Evolutionary conservation across 2,329 filamentous ascomycete species (phyloP).

Genomic region (Colletotrichum orbiculare): DNA sequence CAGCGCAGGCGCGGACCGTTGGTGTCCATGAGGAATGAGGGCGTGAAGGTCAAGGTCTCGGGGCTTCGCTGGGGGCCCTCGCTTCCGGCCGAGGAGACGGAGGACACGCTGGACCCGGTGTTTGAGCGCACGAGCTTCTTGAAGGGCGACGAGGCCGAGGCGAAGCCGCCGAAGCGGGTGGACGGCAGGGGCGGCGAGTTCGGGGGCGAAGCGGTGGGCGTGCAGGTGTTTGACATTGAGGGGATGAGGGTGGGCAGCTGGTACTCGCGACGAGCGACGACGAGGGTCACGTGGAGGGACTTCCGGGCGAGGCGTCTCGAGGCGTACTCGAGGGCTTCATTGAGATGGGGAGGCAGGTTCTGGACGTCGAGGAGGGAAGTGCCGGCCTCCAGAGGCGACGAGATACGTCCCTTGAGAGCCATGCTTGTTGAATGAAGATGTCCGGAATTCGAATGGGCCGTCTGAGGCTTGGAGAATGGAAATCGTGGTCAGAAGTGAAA

Average conservation of each 20-base stretch:
- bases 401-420: conserved; percentile 67
- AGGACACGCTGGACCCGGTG: conserved; percentile 45
- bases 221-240: conserved; percentile 41
- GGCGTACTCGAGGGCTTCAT: conserved; percentile 67
- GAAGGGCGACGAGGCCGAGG: conserved; percentile 44
- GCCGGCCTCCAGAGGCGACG: conserved; percentile 72
- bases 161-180: conserved; percentile 40
- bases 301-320: conserved; percentile 67
- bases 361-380: conserved; percentile 68
- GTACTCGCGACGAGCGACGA: conserved; percentile 67
- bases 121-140: conserved; percentile 54
- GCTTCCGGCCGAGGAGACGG: conserved; percentile 37
- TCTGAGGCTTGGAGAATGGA: no score
- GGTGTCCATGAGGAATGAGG: conserved; percentile 44
- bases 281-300: conserved; percentile 65
- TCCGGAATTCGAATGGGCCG: no score
- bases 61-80: conserved; percentile 40
- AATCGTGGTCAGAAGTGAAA: no score
- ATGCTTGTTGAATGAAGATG: conserved; percentile 42
- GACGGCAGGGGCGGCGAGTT: conserved; percentile 36
- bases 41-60: conserved; percentile 47
- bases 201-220: conserved; percentile 46
- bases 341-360: conserved; percentile 66
- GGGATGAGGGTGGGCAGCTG: conserved; percentile 58
- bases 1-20: conserved; percentile 43